Evolutionary conservation across 805 yeast genomes (phyloP).

Genomic region (Lachancea fermentati): DNA sequence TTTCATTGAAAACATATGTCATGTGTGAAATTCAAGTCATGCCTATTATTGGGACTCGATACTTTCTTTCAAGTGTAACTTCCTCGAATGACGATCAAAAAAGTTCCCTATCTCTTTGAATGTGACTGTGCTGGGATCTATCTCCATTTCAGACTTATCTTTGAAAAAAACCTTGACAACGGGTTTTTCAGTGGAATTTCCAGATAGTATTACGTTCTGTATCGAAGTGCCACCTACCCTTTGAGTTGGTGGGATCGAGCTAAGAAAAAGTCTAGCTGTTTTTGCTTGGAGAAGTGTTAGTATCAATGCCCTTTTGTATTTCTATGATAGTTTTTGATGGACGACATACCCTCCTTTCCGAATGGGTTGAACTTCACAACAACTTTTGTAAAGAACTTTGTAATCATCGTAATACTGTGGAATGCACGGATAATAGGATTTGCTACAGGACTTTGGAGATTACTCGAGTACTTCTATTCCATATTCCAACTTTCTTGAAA

Average conservation of each 20-base stretch:
- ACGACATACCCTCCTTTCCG: constrained; percentile 49
- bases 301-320: constrained; percentile 2
- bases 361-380: constrained; percentile 76
- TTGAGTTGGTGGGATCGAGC: constrained; percentile 73
- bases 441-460: no score
- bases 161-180: constrained; percentile 70
- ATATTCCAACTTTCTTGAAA: no score
- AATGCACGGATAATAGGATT: no score
- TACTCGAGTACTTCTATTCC: no score
- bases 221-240: constrained; percentile 53
- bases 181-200: constrained; percentile 44
- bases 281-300: constrained; percentile 41
- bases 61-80: constrained; percentile 67
- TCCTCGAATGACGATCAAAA: constrained; percentile 80
- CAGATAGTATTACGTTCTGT: constrained; percentile 55
- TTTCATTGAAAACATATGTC: no score
- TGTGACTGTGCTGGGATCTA: constrained; percentile 54
- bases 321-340: no score
- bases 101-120: constrained; percentile 58
- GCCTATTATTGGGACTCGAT: constrained; percentile 36
- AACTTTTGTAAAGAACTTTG: constrained; percentile 79
- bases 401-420: constrained; percentile 79
- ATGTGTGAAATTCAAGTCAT: no score
- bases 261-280: constrained; percentile 70
- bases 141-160: constrained; percentile 66